Evolutionary conservation across 225 moss, liverwort and hornwort genomes (phyloP).

Genomic region (Sphagnum contortum): DNA sequence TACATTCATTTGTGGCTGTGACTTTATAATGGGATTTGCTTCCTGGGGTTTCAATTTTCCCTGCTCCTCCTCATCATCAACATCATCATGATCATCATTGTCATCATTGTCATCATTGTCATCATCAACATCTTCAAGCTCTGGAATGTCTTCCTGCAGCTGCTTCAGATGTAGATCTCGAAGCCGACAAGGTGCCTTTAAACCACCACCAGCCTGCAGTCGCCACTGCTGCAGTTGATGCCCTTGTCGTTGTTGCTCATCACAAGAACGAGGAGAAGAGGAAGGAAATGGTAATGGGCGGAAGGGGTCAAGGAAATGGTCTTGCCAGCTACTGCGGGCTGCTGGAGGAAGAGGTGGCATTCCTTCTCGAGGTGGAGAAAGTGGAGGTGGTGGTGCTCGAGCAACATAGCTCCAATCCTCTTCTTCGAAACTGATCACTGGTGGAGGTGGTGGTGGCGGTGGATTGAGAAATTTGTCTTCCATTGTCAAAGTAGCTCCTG

Average conservation of each 20-base stretch:
- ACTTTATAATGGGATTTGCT: slow-evolving; percentile 3
- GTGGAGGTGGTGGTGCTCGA: slow-evolving; percentile 1
- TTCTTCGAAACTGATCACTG: slow-evolving; percentile 34
- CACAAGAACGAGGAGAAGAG: slow-evolving; percentile 7
- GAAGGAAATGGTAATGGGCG: slow-evolving; percentile 30
- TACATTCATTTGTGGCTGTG: neutral
- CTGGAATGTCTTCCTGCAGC: slow-evolving; percentile 17
- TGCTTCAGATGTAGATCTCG: slow-evolving; percentile 13
- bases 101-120: neutral
- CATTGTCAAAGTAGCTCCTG: too few species aligned
- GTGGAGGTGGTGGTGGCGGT: slow-evolving; percentile 17
- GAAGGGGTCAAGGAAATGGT: slow-evolving; percentile 56
- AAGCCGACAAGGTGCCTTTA: neutral
- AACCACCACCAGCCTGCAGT: neutral
- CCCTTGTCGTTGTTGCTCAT: too few species aligned
- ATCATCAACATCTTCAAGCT: slow-evolving; percentile 50
- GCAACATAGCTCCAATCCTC: slow-evolving; percentile 26
- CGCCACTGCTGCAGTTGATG: too few species aligned
- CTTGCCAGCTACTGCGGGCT: slow-evolving; percentile 46
- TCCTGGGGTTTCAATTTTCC: slow-evolving; percentile 13
- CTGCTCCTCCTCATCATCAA: slow-evolving; percentile 30
- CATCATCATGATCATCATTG: neutral
- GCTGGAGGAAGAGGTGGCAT: slow-evolving; percentile 37
- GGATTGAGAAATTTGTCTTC: too few species aligned
- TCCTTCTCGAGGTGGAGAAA: slow-evolving; percentile 9